These are phyloP conservation scores for Mantamonas sphyraenae DNA, from an alignment of 78 protist species.

Conservation along the genomic window DNA sequence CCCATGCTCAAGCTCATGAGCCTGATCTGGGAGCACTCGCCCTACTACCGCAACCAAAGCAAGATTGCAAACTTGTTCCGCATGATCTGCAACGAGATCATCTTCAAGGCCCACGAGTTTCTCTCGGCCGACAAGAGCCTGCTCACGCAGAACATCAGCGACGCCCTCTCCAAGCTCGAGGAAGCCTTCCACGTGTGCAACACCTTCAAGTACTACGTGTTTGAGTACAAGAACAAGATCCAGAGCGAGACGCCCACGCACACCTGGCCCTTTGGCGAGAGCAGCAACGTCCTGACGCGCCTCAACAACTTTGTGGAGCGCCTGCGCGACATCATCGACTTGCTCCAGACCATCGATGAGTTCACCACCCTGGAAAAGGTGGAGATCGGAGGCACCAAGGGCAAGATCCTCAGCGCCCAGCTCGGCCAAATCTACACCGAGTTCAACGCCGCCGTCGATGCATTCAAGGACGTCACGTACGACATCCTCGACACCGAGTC, in stretches of 20 bases:
- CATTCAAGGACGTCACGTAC: neutral
- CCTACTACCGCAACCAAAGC: constrained; percentile 12
- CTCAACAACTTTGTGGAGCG: constrained; percentile 45
- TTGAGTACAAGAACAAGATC: constrained; percentile 13
- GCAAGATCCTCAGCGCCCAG: constrained; percentile 3
- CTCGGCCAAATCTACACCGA: constrained; percentile 14
- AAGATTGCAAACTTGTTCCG: constrained; percentile 36
- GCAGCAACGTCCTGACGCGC: constrained; percentile 29
- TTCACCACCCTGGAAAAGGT: constrained; percentile 41
- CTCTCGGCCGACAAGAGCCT: constrained; percentile 6
- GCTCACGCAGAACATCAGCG: constrained; percentile 11
- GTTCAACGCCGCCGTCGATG: neutral
- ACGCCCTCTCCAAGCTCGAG: neutral
- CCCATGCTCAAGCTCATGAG: constrained; percentile 26
- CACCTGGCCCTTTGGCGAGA: constrained; percentile 39
- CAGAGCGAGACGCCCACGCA: neutral
- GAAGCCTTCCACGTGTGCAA: neutral
- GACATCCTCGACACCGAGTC: constrained; percentile 31
- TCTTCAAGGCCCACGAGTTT: constrained; percentile 15
- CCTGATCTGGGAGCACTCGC: constrained; percentile 26
- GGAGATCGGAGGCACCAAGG: constrained; percentile 60
- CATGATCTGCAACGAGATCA: constrained; percentile 55
- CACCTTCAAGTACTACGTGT: constrained; percentile 10
- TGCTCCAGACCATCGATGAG: constrained; percentile 20
- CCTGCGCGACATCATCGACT: constrained; percentile 38